phyloP scores from a whole-genome alignment of 805 yeast species.

The Candida yuanshanica region DNA sequence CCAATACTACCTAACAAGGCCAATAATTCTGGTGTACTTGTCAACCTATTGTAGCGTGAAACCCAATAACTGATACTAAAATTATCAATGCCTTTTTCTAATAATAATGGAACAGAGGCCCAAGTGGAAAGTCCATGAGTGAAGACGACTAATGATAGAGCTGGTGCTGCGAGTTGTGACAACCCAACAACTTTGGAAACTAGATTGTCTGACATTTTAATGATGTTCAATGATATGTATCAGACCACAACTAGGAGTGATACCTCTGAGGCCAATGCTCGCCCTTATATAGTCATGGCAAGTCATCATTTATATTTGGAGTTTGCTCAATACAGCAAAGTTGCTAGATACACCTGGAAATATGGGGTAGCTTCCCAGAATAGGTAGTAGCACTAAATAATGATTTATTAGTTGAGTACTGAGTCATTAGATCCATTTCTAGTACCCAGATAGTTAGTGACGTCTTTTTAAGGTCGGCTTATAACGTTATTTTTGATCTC shows the following conservation, averaged over 20 bases:
- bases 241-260: no score
- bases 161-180: conserved; percentile 15
- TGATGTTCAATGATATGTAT: neutral
- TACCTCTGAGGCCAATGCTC: no score
- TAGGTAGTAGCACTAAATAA: no score
- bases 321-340: neutral
- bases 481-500: no score
- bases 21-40: conserved; percentile 9
- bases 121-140: conserved; percentile 12
- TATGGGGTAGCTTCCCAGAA: neutral
- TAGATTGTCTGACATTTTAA: conserved; percentile 1
- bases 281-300: neutral
- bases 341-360: neutral
- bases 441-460: no score
- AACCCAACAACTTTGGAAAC: conserved; percentile 11
- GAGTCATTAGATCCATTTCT: no score
- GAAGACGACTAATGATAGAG: conserved; percentile 10
- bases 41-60: conserved; percentile 3
- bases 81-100: conserved; percentile 10
- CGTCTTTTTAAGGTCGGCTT: no score
- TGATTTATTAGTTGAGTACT: no score
- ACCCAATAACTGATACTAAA: conserved; percentile 14
- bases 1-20: conserved; percentile 10
- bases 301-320: neutral
- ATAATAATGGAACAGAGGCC: conserved; percentile 14